Conservation (phyloP, 768 basidiomycete genomes). For the Panus rudis region DNA sequence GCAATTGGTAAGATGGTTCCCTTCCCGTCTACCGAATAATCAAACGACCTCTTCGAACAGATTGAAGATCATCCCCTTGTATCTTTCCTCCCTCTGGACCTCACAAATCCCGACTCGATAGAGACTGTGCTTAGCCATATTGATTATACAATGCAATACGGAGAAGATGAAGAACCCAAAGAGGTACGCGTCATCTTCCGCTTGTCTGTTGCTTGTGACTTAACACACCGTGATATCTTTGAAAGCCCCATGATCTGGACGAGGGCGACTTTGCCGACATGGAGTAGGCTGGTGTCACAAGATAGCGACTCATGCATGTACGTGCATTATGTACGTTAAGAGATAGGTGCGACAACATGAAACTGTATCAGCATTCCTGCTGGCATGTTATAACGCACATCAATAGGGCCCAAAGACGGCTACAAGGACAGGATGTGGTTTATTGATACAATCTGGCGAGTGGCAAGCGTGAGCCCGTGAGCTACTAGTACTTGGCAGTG, state of each 20-base stretch:
- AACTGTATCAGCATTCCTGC: no score
- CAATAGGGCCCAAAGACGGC: no score
- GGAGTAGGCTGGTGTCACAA: slow-evolving; percentile 39
- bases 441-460: no score
- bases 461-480: no score
- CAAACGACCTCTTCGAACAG: slow-evolving; percentile 32
- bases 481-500: no score
- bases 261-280: slow-evolving; percentile 83
- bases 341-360: no score
- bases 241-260: slow-evolving; percentile 85
- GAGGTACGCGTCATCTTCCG: slow-evolving; percentile 44
- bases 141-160: slow-evolving; percentile 98
- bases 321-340: no score
- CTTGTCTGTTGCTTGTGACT: not conserved
- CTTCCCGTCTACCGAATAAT: not conserved
- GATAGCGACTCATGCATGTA: no score
- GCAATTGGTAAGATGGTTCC: slow-evolving; percentile 64
- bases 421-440: no score
- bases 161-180: slow-evolving; percentile 96
- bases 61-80: slow-evolving; percentile 99
- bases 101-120: slow-evolving; percentile 83
- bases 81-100: slow-evolving; percentile 91
- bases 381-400: no score
- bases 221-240: not conserved
- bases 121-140: slow-evolving; percentile 91